Percentiles rank a stretch among this genome's conserved stretches.
phyloP scores from a whole-genome alignment of 768 basidiomycete genomes.

The Hirschioporus abietinus region DNA sequence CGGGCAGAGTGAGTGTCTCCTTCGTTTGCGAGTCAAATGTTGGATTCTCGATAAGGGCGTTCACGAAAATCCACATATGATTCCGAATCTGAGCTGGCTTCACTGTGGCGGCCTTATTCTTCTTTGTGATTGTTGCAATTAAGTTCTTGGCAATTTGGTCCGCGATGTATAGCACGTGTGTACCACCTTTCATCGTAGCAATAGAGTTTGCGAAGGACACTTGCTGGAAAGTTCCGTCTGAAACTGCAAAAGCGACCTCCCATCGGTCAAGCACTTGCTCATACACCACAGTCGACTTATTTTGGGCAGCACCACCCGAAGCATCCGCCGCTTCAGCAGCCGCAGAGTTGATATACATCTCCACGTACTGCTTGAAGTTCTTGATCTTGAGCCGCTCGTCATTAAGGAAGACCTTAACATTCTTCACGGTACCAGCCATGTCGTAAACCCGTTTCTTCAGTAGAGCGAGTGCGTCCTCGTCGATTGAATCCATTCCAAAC shows the following conservation, averaged over 20 bases:
- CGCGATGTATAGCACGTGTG: constrained; percentile 79
- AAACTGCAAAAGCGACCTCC: constrained; percentile 94
- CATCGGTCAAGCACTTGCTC: constrained; percentile 79
- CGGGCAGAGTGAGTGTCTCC: constrained; percentile 83
- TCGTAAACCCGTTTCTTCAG: constrained; percentile 94
- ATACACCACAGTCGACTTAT: constrained; percentile 75
- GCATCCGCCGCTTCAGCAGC: constrained; percentile 62
- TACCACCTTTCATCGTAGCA: constrained; percentile 93
- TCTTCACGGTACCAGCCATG: constrained; percentile 91
- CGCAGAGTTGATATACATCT: constrained; percentile 82
- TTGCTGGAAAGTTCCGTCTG: constrained; percentile 87
- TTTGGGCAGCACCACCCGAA: constrained; percentile 73
- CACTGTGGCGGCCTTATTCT: constrained; percentile 95
- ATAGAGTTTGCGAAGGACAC: constrained; percentile 99
- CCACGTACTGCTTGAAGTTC: constrained; percentile 95
- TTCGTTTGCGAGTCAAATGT: constrained; percentile 99
- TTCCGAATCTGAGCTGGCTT: constrained; percentile 93
- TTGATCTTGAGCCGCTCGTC: constrained; percentile 90
- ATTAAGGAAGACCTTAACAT: constrained; percentile 91
- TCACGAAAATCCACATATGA: constrained; percentile 98
- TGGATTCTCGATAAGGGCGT: constrained; percentile 93
- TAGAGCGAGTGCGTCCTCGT: constrained; percentile 85
- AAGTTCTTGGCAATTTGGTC: constrained; percentile 88
- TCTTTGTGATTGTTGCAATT: constrained; percentile 81
- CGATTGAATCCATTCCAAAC: constrained; percentile 89